Percentiles rank a stretch among this genome's conserved stretches.
These are phyloP conservation scores for Penicillium sp. DNA, from an alignment of 2,329 filamentous ascomycete species.

Conservation along the genomic window DNA sequence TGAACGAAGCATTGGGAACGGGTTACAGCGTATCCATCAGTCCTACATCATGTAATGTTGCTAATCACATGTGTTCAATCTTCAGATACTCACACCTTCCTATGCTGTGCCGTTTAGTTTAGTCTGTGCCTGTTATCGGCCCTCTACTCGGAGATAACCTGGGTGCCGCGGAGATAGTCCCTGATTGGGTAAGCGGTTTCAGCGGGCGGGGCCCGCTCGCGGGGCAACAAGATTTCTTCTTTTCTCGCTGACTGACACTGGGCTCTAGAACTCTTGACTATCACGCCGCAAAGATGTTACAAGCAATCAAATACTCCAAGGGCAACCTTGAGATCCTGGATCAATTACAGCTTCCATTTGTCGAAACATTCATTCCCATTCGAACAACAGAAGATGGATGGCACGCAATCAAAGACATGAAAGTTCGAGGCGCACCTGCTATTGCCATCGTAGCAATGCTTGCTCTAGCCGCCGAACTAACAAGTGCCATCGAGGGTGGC, in stretches of 20 bases:
- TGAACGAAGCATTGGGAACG: too few species aligned
- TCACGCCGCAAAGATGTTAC: slow-evolving; percentile 48
- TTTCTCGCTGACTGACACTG: neutral
- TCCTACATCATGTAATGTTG: too few species aligned
- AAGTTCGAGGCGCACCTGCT: slow-evolving; percentile 72
- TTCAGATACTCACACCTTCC: too few species aligned
- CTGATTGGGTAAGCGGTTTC: slow-evolving; percentile 4
- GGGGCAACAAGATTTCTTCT: slow-evolving; percentile 1
- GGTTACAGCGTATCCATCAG: too few species aligned
- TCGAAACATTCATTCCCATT: slow-evolving; percentile 55
- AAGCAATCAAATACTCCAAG: slow-evolving; percentile 59
- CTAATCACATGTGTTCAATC: too few species aligned
- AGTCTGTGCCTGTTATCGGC: too few species aligned
- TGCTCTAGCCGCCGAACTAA: slow-evolving; percentile 78
- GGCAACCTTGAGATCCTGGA: slow-evolving; percentile 59
- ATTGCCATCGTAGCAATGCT: slow-evolving; percentile 97
- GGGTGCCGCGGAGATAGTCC: neutral
- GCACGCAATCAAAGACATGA: slow-evolving; percentile 65
- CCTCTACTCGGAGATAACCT: too few species aligned
- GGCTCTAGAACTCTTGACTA: neutral
- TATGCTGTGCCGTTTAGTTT: too few species aligned
- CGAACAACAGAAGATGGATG: slow-evolving; percentile 57
- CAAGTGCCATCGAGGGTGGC: slow-evolving; percentile 39
- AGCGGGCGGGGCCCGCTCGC: neutral
- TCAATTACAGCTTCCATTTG: slow-evolving; percentile 60